Conservation (phyloP, 345 rosid species). For the Rhizophora mangle region DNA sequence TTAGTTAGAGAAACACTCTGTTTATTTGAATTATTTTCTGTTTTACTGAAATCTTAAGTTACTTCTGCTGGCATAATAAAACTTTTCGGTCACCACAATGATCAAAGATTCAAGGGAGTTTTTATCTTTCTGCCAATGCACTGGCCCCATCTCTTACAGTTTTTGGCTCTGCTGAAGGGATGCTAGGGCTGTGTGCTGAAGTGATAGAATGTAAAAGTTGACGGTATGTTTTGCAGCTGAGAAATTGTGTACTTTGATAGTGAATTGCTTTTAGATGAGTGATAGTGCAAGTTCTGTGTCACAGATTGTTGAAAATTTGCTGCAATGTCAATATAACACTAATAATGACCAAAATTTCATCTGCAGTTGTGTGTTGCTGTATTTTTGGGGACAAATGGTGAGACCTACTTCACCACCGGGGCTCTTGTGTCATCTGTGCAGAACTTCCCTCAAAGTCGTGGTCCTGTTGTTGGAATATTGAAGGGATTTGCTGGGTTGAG, state of each 20-base stretch:
- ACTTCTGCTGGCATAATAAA: no score
- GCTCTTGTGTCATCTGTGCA: conserved; percentile 91
- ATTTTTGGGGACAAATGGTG: conserved; percentile 87
- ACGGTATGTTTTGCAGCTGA: not conserved
- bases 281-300: no score
- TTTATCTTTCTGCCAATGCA: not conserved
- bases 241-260: not conserved
- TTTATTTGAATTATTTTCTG: not conserved
- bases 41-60: not conserved
- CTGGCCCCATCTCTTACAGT: not conserved
- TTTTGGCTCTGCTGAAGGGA: not conserved
- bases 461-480: conserved; percentile 96
- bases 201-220: not conserved
- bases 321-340: no score
- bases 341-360: no score
- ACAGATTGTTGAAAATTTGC: no score
- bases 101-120: no score
- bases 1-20: not conserved
- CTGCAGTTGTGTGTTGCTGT: conserved; percentile 21
- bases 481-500: conserved; percentile 96
- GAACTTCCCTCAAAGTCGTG: conserved; percentile 89
- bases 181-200: not conserved
- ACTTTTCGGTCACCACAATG: no score
- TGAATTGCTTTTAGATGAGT: no score
- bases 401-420: conserved; percentile 91